Percentiles rank a stretch among this genome's conserved stretches.
Conservation (phyloP, 257 asterid genomes). For the Misopates orontium region DNA sequence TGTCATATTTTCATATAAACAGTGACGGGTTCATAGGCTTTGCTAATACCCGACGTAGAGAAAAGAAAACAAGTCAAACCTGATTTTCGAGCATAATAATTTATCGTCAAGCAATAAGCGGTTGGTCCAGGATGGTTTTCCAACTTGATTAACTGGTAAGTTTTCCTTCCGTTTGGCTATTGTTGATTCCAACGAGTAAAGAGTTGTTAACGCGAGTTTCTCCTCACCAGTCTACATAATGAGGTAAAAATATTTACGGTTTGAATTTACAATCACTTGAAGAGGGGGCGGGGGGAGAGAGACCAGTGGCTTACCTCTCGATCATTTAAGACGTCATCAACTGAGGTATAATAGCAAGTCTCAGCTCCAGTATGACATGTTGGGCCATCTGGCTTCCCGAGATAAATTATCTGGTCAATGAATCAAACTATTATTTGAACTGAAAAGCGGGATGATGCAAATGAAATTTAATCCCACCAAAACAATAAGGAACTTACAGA, state of each 20-base stretch:
- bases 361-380: conserved; percentile 89
- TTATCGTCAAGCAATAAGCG: conserved; percentile 61
- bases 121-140: conserved; percentile 82
- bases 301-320: conserved; percentile 37
- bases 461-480: background rate
- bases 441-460: background rate
- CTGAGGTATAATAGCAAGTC: conserved; percentile 81
- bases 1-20: no score
- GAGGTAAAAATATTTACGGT: background rate
- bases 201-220: conserved; percentile 60
- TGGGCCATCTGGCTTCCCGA: conserved; percentile 94
- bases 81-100: conserved; percentile 72
- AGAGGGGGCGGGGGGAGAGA: background rate
- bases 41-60: background rate
- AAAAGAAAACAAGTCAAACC: conserved; percentile 37
- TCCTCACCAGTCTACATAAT: conserved; percentile 47
- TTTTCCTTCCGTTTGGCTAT: conserved; percentile 63
- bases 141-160: conserved; percentile 34
- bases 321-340: conserved; percentile 40
- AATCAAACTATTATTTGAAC: conserved; percentile 5
- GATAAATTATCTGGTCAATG: conserved; percentile 62
- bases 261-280: no score
- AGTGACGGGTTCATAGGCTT: background rate
- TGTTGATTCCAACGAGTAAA: conserved; percentile 69
- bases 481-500: conserved; percentile 53